phyloP scores from a whole-genome alignment of 1,284 basidiomycete genomes.

The Moesziomyces sp. region DNA sequence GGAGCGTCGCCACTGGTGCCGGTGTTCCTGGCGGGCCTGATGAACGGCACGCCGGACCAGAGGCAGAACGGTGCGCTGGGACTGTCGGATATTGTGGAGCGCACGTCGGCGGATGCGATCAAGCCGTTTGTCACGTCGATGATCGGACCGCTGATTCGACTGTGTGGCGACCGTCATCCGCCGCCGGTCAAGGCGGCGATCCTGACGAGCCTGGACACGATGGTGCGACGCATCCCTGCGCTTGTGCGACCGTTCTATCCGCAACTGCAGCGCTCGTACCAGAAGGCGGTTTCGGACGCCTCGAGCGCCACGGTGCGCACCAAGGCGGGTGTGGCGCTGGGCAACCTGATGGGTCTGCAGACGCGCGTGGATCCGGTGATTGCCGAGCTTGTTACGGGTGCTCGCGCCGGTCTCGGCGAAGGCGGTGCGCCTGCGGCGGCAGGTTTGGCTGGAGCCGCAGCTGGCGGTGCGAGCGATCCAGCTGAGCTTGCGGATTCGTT shows the following conservation, averaged over 20 bases:
- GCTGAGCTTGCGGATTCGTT: constrained; percentile 74
- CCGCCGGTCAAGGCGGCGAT: constrained; percentile 66
- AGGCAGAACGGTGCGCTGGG: constrained; percentile 91
- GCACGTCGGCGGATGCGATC: constrained; percentile 87
- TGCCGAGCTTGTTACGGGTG: constrained; percentile 77
- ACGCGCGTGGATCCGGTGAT: constrained; percentile 76
- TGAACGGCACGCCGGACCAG: constrained; percentile 72
- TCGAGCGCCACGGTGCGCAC: constrained; percentile 82
- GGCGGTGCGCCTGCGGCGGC: constrained; percentile 13
- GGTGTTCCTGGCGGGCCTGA: constrained; percentile 84
- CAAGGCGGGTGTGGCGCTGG: constrained; percentile 84
- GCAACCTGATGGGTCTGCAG: constrained; percentile 82
- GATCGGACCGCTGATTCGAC: constrained; percentile 87
- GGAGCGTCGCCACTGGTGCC: constrained; percentile 88
- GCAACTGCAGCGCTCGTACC: constrained; percentile 94
- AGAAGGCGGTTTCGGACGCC: constrained; percentile 88
- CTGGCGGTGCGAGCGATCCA: constrained; percentile 24
- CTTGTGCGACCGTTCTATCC: constrained; percentile 99
- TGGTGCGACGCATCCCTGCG: constrained; percentile 75
- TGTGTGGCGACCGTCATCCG: constrained; percentile 66
- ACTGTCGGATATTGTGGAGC: constrained; percentile 91
- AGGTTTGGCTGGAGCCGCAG: constrained; percentile 26
- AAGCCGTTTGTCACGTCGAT: constrained; percentile 96
- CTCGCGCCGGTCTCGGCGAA: constrained; percentile 72
- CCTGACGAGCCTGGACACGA: constrained; percentile 59